Evolutionary conservation across 345 rosid species (phyloP).

Genomic region (Sonneratia caseolaris): DNA sequence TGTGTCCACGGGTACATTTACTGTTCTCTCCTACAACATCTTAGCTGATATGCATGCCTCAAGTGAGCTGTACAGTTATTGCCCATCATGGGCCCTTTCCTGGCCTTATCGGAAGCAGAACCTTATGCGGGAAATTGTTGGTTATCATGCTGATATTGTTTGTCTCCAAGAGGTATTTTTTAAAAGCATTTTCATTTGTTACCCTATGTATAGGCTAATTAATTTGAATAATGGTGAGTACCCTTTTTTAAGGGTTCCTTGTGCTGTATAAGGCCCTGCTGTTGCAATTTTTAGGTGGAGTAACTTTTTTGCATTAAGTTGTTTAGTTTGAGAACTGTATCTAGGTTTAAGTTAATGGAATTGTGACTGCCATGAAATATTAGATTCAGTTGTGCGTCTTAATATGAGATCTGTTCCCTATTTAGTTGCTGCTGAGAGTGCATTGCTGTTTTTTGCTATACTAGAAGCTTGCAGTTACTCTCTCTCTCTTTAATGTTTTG

Average conservation of each 20-base stretch:
- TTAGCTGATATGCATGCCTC: conserved; percentile 71
- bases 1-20: conserved; percentile 61
- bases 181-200: not conserved
- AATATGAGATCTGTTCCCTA: not conserved
- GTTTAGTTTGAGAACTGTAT: not conserved
- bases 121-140: conserved; percentile 79
- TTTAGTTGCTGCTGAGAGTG: not conserved
- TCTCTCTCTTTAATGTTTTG: not conserved
- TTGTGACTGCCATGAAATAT: not conserved
- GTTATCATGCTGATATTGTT: conserved; percentile 87
- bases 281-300: not conserved
- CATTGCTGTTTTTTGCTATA: not conserved
- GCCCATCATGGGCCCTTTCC: conserved; percentile 97
- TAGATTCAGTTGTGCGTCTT: not conserved
- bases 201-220: conserved; percentile 1
- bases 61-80: conserved; percentile 72
- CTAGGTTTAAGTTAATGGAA: not conserved
- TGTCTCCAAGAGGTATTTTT: conserved; percentile 88
- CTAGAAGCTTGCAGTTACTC: not conserved
- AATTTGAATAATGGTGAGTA: not conserved
- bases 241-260: not conserved
- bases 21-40: conserved; percentile 91
- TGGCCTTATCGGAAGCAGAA: conserved; percentile 97
- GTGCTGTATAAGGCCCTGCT: not conserved
- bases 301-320: too few relatives aligned